Base-by-base conservation (phyloP, 495 filamentous ascomycete species). In the Amphirosellinia nigrospora region DNA sequence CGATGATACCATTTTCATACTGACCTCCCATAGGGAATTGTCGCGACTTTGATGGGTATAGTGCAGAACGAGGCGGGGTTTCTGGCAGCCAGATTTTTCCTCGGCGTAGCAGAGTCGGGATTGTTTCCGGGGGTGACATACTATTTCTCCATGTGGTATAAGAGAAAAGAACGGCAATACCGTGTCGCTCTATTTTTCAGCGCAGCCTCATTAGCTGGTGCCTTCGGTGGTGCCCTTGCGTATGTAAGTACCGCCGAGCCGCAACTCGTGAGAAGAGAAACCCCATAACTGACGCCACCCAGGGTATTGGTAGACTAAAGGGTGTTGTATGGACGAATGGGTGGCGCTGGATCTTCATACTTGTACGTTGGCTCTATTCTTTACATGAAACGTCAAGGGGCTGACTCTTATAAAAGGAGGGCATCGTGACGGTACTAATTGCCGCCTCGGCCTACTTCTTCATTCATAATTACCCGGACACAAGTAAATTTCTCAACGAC, bases 131-230 rank as follows among this genome's bases (percentile, higher is more conserved):
- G 92, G 0, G 91, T 94, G 0, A 91, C 93, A 0, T 94, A 91
- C 77, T 93, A 93, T 73, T 84, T 95, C n/a, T 91, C 89, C 1
- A 93, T 93, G 89, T 94, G 92, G 89, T 95, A 94, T 70, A 91
- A 90, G 73, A 83, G 91, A 21, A 86, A 86, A 34, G 92, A 94
- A 75, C 75, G 82, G 30, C 89, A 92, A 75, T 92, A 89, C 73
- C 88, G 92, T 0, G 86, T 94, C 45, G 89, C 91, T 11, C 80
- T 94, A 1, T 94, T 95, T 79, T 93, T 94, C 69, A 89, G 87
- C 64, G 88, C 90, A 15, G 90, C 91, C 0, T 89, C 90, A 6
- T 79, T 94, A 15, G 91, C 92, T 2, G 92, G 92, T 46, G 92
- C 92, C 0, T 95, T 94, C 77, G 92, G 92, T 64, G 92, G 92